These are phyloP conservation scores for Acanthamoeba castellanii DNA, from an alignment of 208 protist species.

Conservation along the genomic window DNA sequence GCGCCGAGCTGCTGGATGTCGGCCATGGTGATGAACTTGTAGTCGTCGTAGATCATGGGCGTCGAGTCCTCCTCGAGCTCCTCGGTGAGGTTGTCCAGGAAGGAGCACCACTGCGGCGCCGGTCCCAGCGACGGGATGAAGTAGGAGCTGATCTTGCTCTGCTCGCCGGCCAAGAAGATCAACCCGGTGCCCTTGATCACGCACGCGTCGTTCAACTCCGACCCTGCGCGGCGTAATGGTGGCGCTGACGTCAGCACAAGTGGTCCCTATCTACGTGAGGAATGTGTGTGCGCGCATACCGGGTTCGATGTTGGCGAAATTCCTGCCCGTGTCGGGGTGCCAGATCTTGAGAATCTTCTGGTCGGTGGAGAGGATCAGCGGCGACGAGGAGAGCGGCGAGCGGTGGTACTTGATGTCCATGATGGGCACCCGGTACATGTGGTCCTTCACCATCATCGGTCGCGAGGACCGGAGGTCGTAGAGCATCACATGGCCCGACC, in stretches of 20 bases:
- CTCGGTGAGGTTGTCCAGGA: slow-evolving; percentile 96
- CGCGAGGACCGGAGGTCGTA: slow-evolving; percentile 87
- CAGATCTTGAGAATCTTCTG: slow-evolving; percentile 95
- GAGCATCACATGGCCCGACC: slow-evolving; percentile 79
- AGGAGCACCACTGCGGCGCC: slow-evolving; percentile 97
- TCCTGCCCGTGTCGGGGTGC: slow-evolving; percentile 89
- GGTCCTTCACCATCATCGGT: slow-evolving; percentile 95
- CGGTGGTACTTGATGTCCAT: slow-evolving; percentile 94
- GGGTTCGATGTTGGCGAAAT: slow-evolving; percentile 73
- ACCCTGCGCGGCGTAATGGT: background rate
- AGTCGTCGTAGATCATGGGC: slow-evolving; percentile 96
- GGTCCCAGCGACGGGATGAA: slow-evolving; percentile 97
- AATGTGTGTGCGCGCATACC: background rate
- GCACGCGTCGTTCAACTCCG: slow-evolving; percentile 81
- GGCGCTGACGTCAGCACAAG: background rate
- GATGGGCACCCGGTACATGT: slow-evolving; percentile 96
- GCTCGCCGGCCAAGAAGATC: slow-evolving; percentile 91
- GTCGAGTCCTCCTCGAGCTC: slow-evolving; percentile 88
- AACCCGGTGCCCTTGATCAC: slow-evolving; percentile 80
- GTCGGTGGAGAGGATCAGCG: slow-evolving; percentile 89
- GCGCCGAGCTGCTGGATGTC: slow-evolving; percentile 94
- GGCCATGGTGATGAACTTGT: slow-evolving; percentile 97
- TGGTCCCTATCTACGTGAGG: too few relatives aligned
- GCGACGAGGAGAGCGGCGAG: slow-evolving; percentile 85
- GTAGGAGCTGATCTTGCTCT: slow-evolving; percentile 94